These are phyloP conservation scores for Quercus variabilis DNA, from an alignment of 306 rosid species.

Conservation along the genomic window DNA sequence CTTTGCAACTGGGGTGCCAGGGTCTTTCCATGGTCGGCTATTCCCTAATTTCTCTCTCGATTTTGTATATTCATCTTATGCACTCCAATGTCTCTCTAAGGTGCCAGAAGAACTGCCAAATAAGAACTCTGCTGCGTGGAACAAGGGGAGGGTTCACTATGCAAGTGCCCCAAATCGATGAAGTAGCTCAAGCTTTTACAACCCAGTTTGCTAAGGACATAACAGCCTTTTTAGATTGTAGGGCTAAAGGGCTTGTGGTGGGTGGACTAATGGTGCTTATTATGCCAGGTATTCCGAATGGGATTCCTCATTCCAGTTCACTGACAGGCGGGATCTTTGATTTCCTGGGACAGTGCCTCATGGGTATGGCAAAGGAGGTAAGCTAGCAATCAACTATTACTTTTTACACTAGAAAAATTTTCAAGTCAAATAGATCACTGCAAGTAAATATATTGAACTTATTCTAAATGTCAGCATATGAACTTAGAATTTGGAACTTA, in stretches of 20 bases:
- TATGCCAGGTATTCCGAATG: background rate
- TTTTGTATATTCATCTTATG: constrained; percentile 15
- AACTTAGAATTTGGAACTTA: background rate
- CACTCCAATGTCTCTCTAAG: constrained; percentile 22
- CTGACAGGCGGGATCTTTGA: background rate
- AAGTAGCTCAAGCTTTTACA: background rate
- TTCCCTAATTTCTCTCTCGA: constrained; percentile 15
- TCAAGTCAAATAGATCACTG: background rate
- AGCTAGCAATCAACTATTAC: background rate
- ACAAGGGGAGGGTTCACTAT: constrained; percentile 18
- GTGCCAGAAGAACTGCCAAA: constrained; percentile 9
- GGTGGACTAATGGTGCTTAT: background rate
- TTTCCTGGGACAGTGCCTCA: background rate
- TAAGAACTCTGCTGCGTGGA: constrained; percentile 10
- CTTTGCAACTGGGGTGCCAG: constrained; percentile 16
- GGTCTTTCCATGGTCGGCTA: constrained; percentile 18
- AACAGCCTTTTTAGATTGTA: background rate
- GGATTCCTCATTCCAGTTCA: background rate
- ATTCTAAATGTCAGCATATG: background rate
- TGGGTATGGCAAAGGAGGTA: constrained; percentile 2
- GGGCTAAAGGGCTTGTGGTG: background rate
- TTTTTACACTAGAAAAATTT: background rate
- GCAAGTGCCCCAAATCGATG: background rate
- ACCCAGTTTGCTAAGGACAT: background rate
- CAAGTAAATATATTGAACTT: background rate